phyloP scores from a whole-genome alignment of 2,329 filamentous ascomycete species.

The Knoxdaviesia proteae region DNA sequence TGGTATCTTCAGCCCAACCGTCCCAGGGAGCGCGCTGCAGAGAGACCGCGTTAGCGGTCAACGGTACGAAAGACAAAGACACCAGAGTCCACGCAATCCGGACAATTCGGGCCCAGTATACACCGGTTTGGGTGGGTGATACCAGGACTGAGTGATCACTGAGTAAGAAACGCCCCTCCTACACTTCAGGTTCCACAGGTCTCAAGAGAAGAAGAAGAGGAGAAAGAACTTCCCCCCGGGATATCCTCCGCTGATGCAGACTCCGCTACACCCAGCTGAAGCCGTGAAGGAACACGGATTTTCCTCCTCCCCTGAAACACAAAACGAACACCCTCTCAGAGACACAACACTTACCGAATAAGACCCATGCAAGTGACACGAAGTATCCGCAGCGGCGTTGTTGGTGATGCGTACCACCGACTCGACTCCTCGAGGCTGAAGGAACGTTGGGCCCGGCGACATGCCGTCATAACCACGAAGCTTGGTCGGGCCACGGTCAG shows the following conservation, averaged over 20 bases:
- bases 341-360: conserved; percentile 12
- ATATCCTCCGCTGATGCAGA: too few relatives aligned
- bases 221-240: too few relatives aligned
- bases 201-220: too few relatives aligned
- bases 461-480: conserved; percentile 31
- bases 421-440: conserved; percentile 25
- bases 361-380: conserved; percentile 34
- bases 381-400: conserved; percentile 19
- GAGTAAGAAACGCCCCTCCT: too few relatives aligned
- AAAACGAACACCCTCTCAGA: not conserved
- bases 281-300: not conserved
- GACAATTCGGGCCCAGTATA: too few relatives aligned
- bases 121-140: too few relatives aligned
- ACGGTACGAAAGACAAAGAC: not conserved
- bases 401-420: conserved; percentile 33
- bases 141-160: too few relatives aligned
- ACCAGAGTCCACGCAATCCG: too few relatives aligned
- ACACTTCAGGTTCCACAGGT: too few relatives aligned
- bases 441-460: conserved; percentile 30
- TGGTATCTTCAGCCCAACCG: conserved; percentile 33
- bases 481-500: conserved; percentile 11
- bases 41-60: not conserved
- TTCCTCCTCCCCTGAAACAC: too few relatives aligned
- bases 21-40: conserved; percentile 15
- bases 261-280: too few relatives aligned